Conservation (phyloP, 2,329 filamentous ascomycete genomes). For the Ophiocordyceps camponoti-rufipedis region DNA sequence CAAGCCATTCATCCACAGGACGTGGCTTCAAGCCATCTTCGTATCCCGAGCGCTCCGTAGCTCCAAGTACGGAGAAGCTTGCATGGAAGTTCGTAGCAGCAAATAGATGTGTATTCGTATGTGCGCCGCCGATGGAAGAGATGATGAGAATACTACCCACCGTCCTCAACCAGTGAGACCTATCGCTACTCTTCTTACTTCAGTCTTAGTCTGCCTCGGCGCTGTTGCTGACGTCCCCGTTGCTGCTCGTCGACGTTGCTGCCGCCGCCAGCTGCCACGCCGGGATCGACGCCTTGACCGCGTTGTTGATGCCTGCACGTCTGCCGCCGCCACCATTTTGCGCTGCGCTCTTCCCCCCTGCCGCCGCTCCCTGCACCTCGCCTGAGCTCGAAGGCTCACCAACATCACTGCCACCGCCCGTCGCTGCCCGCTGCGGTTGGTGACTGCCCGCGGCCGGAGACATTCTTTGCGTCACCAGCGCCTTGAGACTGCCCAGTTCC, state of each 20-base stretch:
- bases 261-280: constrained; percentile 63
- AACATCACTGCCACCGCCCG: neutral
- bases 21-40: too few species aligned
- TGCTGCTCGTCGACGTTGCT: constrained; percentile 20
- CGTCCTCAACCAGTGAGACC: neutral
- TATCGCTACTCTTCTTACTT: neutral
- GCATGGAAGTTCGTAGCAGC: too few species aligned
- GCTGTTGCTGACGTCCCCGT: constrained; percentile 1
- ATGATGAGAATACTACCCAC: neutral
- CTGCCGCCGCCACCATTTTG: constrained; percentile 13
- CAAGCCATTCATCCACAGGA: too few species aligned
- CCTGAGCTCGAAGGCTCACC: constrained; percentile 5
- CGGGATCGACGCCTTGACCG: constrained; percentile 50
- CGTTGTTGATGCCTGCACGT: constrained; percentile 13
- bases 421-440: constrained; percentile 7
- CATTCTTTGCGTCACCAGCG: constrained; percentile 53
- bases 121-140: too few species aligned
- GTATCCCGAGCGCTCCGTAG: too few species aligned
- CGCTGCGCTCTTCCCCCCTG: constrained; percentile 14
- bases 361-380: constrained; percentile 7
- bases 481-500: constrained; percentile 86
- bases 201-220: neutral
- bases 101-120: too few species aligned
- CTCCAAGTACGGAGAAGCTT: too few species aligned
- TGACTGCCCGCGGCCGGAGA: constrained; percentile 11